These are phyloP conservation scores for Chaetomium olivaceum DNA, from an alignment of 2,329 filamentous ascomycete genomes.

Conservation along the genomic window DNA sequence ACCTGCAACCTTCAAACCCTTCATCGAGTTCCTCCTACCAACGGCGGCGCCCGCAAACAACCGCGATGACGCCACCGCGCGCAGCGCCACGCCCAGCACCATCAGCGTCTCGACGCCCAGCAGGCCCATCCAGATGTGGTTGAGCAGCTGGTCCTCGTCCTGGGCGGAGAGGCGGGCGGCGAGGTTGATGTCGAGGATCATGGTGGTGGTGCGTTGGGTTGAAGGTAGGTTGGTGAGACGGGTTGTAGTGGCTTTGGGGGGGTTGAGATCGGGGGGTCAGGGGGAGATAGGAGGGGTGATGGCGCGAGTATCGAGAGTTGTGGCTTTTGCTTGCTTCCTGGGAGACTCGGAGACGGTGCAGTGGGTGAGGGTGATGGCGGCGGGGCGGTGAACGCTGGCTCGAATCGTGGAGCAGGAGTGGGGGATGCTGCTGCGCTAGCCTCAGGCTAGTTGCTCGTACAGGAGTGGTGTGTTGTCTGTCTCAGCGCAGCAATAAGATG, in stretches of 20 bases:
- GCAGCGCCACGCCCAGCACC: constrained; percentile 31
- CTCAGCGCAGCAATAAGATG: neutral
- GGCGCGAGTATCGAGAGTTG: neutral
- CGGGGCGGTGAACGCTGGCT: neutral
- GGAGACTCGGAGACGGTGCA: neutral
- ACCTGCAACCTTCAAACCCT: neutral
- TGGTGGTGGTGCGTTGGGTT: neutral
- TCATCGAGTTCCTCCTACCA: no score
- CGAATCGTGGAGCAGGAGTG: neutral
- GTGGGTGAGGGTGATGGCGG: neutral
- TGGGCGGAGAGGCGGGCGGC: constrained; percentile 19
- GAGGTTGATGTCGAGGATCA: neutral
- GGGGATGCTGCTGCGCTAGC: neutral
- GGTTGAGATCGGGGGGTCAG: neutral
- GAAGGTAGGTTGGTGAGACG: neutral
- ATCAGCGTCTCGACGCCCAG: constrained; percentile 36
- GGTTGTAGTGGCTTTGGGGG: no score
- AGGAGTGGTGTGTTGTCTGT: neutral
- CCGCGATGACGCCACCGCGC: constrained; percentile 11
- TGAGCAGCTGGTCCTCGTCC: constrained; percentile 36
- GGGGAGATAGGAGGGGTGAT: neutral
- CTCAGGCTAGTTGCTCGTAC: neutral
- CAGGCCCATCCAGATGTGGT: constrained; percentile 37
- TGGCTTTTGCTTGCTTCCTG: neutral
- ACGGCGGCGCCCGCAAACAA: neutral